Base-by-base conservation (phyloP, 208 protist genomes). In the Angomonas deanei region DNA sequence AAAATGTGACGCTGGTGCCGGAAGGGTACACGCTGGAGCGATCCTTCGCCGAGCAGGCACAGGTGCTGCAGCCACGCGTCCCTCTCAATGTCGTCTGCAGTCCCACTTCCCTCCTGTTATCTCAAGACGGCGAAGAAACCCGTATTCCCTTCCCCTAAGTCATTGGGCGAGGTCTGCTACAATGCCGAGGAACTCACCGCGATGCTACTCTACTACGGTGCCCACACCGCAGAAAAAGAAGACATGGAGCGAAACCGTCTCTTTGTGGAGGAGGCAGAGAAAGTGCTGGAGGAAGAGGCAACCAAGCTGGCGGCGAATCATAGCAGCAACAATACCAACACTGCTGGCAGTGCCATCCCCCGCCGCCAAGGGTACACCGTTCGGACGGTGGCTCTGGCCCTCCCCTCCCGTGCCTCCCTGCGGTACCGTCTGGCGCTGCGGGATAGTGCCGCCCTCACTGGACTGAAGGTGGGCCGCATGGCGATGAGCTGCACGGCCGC, bases 171-270 rank as follows among this genome's bases (percentile, higher is more conserved):
- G 5, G 27, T 46, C 11, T 34, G 66, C 27, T 94, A 84, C 66
- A 64, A 81, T 10, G 61, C 80, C 3, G 92, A 97, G 63, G 92
- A 97, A 63, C 59, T 97, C 11, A 59, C 83, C 1, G 87, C 71
- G 11, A 96, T 97, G 91, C 62, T 97, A 33, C 74, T 98, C 4
- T 67, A 64, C 42, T 87, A 93, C 31, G 68, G 86, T 52, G 85
- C 88, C 0, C 71, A 79, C 30, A 70, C 72, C 33, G 78, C 63
- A 23, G 71, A 81, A 17, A 49, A 70, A 13, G 75, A 64, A 21
- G 74, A 84, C 33, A 71, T 65, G 42, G 72, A 77, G 15, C 56
- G 68, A 38, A 78, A 79, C 68, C 61, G 54, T 34, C 53, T 77
- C n/a, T 53, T 58, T 5, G 19, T 56, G 21, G 27, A 28, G 3